Conservation (phyloP, 202 grass and related monocot species). For the Saccharum hybrid region DNA sequence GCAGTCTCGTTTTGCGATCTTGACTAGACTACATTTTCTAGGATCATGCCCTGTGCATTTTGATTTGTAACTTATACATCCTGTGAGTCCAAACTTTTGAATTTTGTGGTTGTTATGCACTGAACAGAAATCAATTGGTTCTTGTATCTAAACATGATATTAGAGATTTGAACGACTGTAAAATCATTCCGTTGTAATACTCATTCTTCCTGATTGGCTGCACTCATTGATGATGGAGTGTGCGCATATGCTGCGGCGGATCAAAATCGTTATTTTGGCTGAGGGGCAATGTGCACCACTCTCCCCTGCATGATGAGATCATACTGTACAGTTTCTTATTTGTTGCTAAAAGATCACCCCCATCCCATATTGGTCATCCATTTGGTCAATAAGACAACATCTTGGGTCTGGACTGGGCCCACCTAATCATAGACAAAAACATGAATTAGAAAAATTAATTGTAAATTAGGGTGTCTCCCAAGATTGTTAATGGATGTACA, state of each 20-base stretch:
- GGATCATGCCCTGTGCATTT: neutral
- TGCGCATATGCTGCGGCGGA: neutral
- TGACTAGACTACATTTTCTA: neutral
- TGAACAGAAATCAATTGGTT: neutral
- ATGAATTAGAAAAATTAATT: neutral
- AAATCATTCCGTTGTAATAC: neutral
- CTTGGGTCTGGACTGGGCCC: neutral
- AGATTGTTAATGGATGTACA: neutral
- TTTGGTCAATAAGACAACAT: neutral
- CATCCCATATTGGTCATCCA: neutral
- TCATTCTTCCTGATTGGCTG: neutral
- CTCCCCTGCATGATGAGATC: neutral
- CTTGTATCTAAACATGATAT: neutral
- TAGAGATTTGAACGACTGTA: neutral
- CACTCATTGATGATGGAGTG: neutral
- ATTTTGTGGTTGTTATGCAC: neutral
- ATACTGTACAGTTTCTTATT: neutral
- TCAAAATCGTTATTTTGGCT: neutral
- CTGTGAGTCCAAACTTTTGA: neutral
- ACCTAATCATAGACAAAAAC: neutral
- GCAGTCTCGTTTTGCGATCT: neutral
- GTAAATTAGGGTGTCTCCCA: neutral
- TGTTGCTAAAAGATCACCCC: neutral
- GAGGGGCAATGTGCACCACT: neutral
- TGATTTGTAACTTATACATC: neutral